Evolutionary conservation across 352 stramenopile species (phyloP).

Genomic region (Blastocystis sp.): DNA sequence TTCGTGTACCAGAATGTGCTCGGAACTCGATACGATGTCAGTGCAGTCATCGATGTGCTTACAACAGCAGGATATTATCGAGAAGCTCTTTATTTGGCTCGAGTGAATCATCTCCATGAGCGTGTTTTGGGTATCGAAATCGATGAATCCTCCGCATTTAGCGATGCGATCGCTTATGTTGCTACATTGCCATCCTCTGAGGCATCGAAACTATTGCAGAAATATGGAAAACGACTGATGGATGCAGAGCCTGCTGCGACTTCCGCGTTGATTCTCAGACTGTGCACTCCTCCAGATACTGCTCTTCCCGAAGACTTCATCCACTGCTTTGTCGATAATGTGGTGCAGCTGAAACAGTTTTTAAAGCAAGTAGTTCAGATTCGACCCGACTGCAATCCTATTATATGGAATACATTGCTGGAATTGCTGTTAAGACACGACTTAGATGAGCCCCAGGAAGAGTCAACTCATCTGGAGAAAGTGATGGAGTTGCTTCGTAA

Average conservation of each 20-base stretch:
- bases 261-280: neutral
- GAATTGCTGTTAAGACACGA: slow-evolving; percentile 67
- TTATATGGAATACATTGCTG: slow-evolving; percentile 74
- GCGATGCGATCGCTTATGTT: slow-evolving; percentile 83
- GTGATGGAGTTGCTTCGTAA: slow-evolving; percentile 81
- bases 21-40: slow-evolving; percentile 76
- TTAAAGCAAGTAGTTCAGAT: neutral
- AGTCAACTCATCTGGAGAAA: neutral
- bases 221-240: slow-evolving; percentile 18
- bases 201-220: neutral
- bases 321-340: slow-evolving; percentile 5
- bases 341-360: slow-evolving; percentile 29
- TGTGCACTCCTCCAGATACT: neutral
- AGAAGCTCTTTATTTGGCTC: slow-evolving; percentile 77
- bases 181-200: neutral
- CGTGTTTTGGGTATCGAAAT: slow-evolving; percentile 85
- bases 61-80: slow-evolving; percentile 80
- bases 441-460: neutral
- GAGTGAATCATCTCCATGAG: slow-evolving; percentile 75
- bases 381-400: neutral
- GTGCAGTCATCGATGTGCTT: slow-evolving; percentile 80
- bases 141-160: slow-evolving; percentile 74
- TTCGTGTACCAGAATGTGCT: slow-evolving; percentile 80
- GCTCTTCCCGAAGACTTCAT: neutral
- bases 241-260: neutral